Evolutionary conservation across 164 flowering plant genomes (phyloP).

Genomic region (Buxus sempervirens): DNA sequence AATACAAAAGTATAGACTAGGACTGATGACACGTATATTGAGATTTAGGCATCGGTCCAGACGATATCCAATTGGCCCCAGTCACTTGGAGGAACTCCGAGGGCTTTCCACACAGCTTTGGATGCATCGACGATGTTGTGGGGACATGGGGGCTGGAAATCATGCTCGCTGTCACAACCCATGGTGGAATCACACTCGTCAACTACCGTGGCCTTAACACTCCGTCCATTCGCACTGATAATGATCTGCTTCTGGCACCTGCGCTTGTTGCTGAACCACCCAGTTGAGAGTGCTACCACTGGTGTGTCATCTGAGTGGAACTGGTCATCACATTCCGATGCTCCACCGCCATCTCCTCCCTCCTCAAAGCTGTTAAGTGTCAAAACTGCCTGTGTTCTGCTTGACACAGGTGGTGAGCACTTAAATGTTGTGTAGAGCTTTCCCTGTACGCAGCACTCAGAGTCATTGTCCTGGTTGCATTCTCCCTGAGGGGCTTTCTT

Average conservation of each 20-base stretch:
- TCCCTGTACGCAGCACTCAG: slow-evolving; percentile 23
- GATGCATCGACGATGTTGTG: slow-evolving; percentile 40
- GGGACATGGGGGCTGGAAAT: slow-evolving; percentile 9
- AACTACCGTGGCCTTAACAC: slow-evolving; percentile 8
- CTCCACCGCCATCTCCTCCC: slow-evolving; percentile 9
- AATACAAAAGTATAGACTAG: too few species aligned
- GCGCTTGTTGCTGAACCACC: neutral
- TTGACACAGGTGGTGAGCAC: neutral
- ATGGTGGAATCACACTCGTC: slow-evolving; percentile 7
- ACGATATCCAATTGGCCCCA: too few species aligned
- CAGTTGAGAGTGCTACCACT: slow-evolving; percentile 6
- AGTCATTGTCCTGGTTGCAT: slow-evolving; percentile 16
- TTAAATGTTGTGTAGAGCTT: slow-evolving; percentile 13
- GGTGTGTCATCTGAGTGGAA: neutral
- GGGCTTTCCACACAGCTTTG: slow-evolving; percentile 33
- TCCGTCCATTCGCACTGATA: slow-evolving; percentile 1
- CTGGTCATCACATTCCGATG: slow-evolving; percentile 4
- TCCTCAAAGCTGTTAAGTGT: neutral
- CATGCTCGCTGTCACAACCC: slow-evolving; percentile 4
- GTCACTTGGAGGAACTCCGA: too few species aligned
- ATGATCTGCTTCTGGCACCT: slow-evolving; percentile 8
- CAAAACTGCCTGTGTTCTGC: neutral
- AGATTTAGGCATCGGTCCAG: too few species aligned
- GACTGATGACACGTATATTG: too few species aligned
- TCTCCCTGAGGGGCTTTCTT: slow-evolving; percentile 8